A percentile compares a stretch with the other conserved stretches of the same genome.
These are phyloP conservation scores for Rhodosporidiobolus odoratus DNA, from an alignment of 768 basidiomycete species.

Conservation along the genomic window DNA sequence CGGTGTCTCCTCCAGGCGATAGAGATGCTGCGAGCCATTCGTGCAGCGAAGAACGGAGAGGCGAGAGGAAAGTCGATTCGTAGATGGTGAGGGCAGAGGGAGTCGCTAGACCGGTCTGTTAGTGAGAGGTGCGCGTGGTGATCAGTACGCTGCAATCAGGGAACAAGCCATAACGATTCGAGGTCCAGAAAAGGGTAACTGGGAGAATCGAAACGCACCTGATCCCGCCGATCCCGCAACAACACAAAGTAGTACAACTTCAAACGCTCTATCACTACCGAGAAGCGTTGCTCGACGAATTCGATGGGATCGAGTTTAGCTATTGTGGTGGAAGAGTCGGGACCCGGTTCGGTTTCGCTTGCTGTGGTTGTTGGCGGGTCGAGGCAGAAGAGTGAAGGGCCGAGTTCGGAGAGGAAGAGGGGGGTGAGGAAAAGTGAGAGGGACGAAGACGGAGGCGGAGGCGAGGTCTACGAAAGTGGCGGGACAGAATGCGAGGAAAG, in stretches of 20 bases:
- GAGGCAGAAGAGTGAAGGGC: neutral
- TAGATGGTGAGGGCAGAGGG: neutral
- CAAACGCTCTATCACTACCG: neutral
- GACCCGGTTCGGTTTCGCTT: neutral
- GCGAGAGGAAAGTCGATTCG: neutral
- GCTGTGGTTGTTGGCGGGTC: neutral
- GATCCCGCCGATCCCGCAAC: neutral
- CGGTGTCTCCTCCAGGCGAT: neutral
- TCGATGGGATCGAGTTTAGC: neutral
- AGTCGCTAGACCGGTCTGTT: neutral
- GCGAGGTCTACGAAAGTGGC: neutral
- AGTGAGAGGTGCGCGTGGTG: no score
- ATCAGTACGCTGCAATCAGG: no score
- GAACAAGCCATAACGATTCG: no score
- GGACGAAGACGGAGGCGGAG: neutral
- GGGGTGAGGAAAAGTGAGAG: neutral
- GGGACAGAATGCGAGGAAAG: neutral
- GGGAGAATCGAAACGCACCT: slow-evolving; percentile 6
- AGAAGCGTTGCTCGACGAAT: neutral
- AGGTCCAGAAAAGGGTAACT: no score
- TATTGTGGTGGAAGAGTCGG: neutral
- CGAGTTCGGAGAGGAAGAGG: slow-evolving; percentile 1
- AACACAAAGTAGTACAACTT: neutral
- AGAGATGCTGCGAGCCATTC: neutral
- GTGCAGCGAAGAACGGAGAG: neutral